phyloP scores from a whole-genome alignment of 1,284 basidiomycete genomes.

The Heliocybe sulcata region DNA sequence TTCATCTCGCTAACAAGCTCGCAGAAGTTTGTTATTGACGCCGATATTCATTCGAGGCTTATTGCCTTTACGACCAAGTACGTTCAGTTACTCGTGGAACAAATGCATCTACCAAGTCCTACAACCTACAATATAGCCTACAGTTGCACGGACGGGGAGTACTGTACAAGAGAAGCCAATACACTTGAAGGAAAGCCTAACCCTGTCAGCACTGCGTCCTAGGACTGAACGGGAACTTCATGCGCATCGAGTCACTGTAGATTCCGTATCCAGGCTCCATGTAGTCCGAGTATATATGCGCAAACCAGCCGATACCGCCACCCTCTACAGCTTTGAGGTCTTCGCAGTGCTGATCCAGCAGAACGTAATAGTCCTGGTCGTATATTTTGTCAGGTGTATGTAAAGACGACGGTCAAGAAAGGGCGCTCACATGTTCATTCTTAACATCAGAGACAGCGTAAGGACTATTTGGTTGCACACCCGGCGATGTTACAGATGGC shows the following conservation, averaged over 20 bases:
- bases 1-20: no score
- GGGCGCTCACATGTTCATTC: slow-evolving; percentile 46
- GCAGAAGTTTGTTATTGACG: no score
- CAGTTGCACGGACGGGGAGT: no score
- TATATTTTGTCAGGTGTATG: background rate
- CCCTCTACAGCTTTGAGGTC: slow-evolving; percentile 49
- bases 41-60: no score
- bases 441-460: slow-evolving; percentile 45
- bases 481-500: slow-evolving; percentile 53
- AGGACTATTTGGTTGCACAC: slow-evolving; percentile 51
- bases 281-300: slow-evolving; percentile 64
- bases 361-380: slow-evolving; percentile 46
- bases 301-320: slow-evolving; percentile 77
- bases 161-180: no score
- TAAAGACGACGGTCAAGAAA: background rate
- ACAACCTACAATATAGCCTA: no score
- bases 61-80: no score
- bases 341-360: slow-evolving; percentile 58
- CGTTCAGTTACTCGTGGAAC: no score
- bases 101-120: no score
- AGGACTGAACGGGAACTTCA: slow-evolving; percentile 19
- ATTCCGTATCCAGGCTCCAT: slow-evolving; percentile 66
- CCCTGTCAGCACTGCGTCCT: slow-evolving; percentile 38
- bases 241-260: slow-evolving; percentile 36
- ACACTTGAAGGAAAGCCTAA: no score